These are phyloP conservation scores for Petunia secreta DNA, from an alignment of 257 asterid species.

Conservation along the genomic window DNA sequence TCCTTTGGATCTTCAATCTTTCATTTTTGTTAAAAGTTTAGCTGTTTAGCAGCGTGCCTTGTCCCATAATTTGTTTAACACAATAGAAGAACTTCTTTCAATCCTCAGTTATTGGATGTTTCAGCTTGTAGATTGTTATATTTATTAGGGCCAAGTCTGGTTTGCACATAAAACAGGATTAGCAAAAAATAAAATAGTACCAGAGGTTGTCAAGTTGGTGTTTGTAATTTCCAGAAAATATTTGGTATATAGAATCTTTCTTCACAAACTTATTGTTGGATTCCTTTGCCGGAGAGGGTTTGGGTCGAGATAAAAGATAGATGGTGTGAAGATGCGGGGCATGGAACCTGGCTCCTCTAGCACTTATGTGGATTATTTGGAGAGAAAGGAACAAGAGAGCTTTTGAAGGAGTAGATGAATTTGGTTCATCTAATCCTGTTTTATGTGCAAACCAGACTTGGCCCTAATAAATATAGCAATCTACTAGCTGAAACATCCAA, in stretches of 20 bases:
- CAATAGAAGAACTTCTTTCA: neutral
- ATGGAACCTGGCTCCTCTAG: too few species aligned
- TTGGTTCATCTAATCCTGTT: neutral
- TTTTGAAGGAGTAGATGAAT: too few species aligned
- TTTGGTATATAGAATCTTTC: neutral
- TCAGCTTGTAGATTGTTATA: constrained; percentile 11
- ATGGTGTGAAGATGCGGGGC: neutral
- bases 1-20: neutral
- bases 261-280: neutral
- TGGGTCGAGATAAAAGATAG: neutral
- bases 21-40: neutral
- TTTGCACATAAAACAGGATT: neutral
- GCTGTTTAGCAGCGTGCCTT: neutral
- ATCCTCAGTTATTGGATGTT: constrained; percentile 13
- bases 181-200: neutral
- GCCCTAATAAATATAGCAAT: constrained; percentile 9
- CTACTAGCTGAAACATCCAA: constrained; percentile 18
- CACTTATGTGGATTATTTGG: too few species aligned
- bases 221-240: constrained; percentile 20
- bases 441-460: neutral
- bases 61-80: neutral
- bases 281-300: constrained; percentile 8
- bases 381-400: too few species aligned
- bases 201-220: constrained; percentile 2
- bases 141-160: constrained; percentile 7